phyloP scores from a whole-genome alignment of 306 rosid species.

The Vicia villosa region DNA sequence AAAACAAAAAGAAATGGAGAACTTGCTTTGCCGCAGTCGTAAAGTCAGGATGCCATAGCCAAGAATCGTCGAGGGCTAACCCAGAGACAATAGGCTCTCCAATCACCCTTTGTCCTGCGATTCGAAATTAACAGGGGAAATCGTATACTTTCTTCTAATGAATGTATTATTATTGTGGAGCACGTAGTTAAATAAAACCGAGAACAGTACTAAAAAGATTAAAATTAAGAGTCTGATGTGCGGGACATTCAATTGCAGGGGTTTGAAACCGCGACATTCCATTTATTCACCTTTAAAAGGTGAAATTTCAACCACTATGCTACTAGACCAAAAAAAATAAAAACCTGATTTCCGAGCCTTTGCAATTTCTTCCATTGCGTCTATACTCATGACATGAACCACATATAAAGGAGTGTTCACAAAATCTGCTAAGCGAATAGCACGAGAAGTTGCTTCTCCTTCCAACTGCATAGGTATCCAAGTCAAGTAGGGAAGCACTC shows the following conservation, averaged over 20 bases:
- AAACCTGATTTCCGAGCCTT: constrained; percentile 87
- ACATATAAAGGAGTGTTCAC: constrained; percentile 88
- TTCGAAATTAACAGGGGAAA: constrained; percentile 21
- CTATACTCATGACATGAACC: constrained; percentile 97
- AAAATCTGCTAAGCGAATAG: constrained; percentile 78
- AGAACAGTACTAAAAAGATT: constrained; percentile 1
- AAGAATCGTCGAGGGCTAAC: constrained; percentile 83
- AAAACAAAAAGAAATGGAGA: not conserved
- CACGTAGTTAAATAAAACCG: not conserved
- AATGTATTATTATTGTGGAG: not conserved
- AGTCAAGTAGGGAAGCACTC: too few species aligned
- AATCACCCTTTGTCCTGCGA: constrained; percentile 78
- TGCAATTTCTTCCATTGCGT: constrained; percentile 95
- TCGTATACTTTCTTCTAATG: not conserved
- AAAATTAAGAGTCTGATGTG: constrained; percentile 60
- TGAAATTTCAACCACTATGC: too few species aligned
- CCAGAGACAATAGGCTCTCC: constrained; percentile 92
- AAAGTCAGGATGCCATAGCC: constrained; percentile 94
- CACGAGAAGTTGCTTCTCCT: constrained; percentile 95
- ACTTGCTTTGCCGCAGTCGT: constrained; percentile 77
- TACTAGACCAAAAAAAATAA: not conserved
- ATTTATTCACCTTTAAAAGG: too few species aligned
- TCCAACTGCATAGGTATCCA: constrained; percentile 62
- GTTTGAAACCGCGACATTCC: too few species aligned
- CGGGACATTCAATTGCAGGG: constrained; percentile 6